Base-by-base conservation (phyloP, 2,329 filamentous ascomycete species). In the Talaromyces verruculosus region DNA sequence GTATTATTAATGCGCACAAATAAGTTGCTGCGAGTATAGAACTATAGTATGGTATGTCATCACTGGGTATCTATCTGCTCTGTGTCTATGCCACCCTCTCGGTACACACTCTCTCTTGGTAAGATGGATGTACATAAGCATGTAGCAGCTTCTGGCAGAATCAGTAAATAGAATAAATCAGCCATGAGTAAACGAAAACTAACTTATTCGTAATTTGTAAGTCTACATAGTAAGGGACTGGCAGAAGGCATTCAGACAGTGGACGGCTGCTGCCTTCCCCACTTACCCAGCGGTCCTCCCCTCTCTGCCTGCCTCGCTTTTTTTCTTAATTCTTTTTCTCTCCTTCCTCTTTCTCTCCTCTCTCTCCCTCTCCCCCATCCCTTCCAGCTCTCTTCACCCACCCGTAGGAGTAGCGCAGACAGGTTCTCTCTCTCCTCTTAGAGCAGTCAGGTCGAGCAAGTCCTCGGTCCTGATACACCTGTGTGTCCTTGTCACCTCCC, bases 381-480 rank as follows among this genome's bases (percentile, higher is more conserved):
- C 72, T 67, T 71, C 71, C 69, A 69, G 62, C 65, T 65, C 53
- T 63, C 69, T 68, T 71, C 68, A 72, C 71, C 71, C 70, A 43
- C 22, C 72, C 69, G 69, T 70, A 71, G 75, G 76, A 78, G 77
- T 73, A 77, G 74, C 74, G 73, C 75, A 77, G 74, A 77, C 75
- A 78, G 75, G 70, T 73, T 70, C 68, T 72, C 72, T 72, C 73
- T 72, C 67, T 70, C 70, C 64, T 65, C 62, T 66, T 28, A 55
- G 51, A 68, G 47, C 57, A 61, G 59, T 70, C 75, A 79, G 78
- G 77, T 80, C 79, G 79, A 79, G 78, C 73, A 74, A 74, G 73
- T 69, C 70, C 78, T 80, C 77, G 79, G 72, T 79, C 76, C 77
- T 79, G 79, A 71, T 76, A 73, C 10, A 70, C 74, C 70, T 77